Evolutionary conservation across 2,329 filamentous ascomycete genomes (phyloP).

Genomic region (Chalaropsis thielavioides): DNA sequence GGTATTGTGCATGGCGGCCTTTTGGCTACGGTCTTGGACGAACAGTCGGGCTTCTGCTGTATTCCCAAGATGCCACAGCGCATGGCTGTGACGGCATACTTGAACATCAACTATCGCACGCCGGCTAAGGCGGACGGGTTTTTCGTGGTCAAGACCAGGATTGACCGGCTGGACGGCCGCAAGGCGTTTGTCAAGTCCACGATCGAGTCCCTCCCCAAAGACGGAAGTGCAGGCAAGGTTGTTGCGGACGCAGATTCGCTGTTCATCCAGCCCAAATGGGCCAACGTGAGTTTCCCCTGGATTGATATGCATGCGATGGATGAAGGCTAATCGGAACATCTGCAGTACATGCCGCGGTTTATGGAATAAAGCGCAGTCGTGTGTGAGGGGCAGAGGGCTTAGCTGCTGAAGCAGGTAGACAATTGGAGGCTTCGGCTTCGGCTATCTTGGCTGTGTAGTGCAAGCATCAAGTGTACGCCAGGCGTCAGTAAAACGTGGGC

Average conservation of each 20-base stretch:
- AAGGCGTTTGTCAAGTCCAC: slow-evolving; percentile 89
- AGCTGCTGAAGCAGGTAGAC: not conserved
- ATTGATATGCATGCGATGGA: not conserved
- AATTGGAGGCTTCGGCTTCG: not conserved
- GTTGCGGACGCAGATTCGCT: slow-evolving; percentile 73
- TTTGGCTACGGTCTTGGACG: slow-evolving; percentile 79
- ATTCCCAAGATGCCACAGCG: slow-evolving; percentile 80
- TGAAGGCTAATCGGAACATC: slow-evolving; percentile 8
- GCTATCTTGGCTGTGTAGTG: not conserved
- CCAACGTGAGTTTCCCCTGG: slow-evolving; percentile 43
- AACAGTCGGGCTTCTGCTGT: slow-evolving; percentile 75
- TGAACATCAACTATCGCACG: slow-evolving; percentile 69
- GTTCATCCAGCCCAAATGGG: slow-evolving; percentile 78
- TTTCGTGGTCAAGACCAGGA: slow-evolving; percentile 64
- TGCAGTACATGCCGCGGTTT: slow-evolving; percentile 22
- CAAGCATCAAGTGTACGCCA: not conserved
- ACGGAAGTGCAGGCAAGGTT: slow-evolving; percentile 47
- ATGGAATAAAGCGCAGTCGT: not conserved
- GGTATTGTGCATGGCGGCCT: slow-evolving; percentile 84
- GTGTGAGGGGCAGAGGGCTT: not conserved
- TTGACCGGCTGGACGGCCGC: slow-evolving; percentile 72
- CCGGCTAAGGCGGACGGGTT: slow-evolving; percentile 64
- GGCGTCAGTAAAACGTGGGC: too few relatives aligned
- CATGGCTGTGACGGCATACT: slow-evolving; percentile 70
- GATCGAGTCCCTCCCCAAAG: slow-evolving; percentile 59